These are phyloP conservation scores for Neofusicoccum cordaticola DNA, from an alignment of 2,329 filamentous ascomycete genomes.

Conservation along the genomic window DNA sequence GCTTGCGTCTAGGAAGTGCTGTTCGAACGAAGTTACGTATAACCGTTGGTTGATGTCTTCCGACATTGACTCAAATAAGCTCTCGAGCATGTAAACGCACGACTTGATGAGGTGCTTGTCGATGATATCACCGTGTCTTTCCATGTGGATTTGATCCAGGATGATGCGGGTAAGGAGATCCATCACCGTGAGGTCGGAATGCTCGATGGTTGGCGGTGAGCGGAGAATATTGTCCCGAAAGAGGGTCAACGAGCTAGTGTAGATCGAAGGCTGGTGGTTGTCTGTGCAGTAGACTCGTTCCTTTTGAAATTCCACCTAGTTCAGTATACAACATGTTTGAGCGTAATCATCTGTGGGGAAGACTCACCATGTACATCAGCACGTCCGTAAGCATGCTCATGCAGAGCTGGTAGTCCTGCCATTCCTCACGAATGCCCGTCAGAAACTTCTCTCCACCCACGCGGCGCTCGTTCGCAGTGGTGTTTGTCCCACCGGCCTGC, in stretches of 20 bases:
- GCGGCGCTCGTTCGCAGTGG: conserved; percentile 74
- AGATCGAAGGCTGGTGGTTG: conserved; percentile 72
- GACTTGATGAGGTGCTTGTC: conserved; percentile 79
- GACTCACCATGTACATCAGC: conserved; percentile 81
- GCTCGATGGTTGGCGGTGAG: conserved; percentile 46
- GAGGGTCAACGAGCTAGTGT: conserved; percentile 77
- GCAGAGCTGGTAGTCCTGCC: conserved; percentile 85
- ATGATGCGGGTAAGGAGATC: conserved; percentile 77
- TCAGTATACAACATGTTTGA: not conserved
- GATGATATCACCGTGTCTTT: conserved; percentile 84
- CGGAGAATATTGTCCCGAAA: conserved; percentile 84
- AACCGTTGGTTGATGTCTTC: conserved; percentile 77
- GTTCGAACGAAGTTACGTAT: conserved; percentile 81
- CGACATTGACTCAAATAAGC: conserved; percentile 75
- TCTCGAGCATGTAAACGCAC: conserved; percentile 85
- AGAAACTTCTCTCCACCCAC: conserved; percentile 82
- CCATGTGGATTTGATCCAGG: conserved; percentile 88
- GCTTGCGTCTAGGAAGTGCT: conserved; percentile 69
- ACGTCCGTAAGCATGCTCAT: conserved; percentile 98
- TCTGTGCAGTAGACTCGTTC: conserved; percentile 81
- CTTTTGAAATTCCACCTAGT: conserved; percentile 33
- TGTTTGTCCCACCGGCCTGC: conserved; percentile 44
- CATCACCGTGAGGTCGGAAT: conserved; percentile 56
- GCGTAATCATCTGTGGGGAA: not conserved
- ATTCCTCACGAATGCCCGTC: conserved; percentile 69